phyloP scores from a whole-genome alignment of 2,329 filamentous ascomycete genomes.

The Phialophora macrospora region DNA sequence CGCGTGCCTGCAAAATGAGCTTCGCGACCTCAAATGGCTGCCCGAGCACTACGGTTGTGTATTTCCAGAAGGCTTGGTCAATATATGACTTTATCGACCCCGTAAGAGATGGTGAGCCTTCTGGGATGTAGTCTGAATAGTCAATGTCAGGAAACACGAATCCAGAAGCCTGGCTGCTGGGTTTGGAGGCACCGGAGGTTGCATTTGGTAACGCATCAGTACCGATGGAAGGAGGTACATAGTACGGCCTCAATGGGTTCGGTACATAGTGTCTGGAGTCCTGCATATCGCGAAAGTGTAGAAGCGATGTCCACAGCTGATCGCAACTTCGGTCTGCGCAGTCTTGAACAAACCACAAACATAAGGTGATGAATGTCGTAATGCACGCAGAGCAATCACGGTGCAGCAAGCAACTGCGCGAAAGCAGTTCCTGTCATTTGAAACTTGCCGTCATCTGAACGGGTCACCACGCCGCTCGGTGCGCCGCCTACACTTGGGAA shows the following conservation, averaged over 20 bases:
- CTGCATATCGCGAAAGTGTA: slow-evolving; percentile 25
- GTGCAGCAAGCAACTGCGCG: slow-evolving; percentile 2
- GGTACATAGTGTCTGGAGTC: slow-evolving; percentile 50
- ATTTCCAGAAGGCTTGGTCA: slow-evolving; percentile 89
- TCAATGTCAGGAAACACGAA: slow-evolving; percentile 77
- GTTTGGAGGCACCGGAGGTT: slow-evolving; percentile 41
- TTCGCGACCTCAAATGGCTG: slow-evolving; percentile 98
- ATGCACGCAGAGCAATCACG: slow-evolving; percentile 5
- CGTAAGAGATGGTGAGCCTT: slow-evolving; percentile 73
- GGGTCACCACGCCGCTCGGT: no score
- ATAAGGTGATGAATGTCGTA: slow-evolving; percentile 10
- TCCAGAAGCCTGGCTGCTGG: slow-evolving; percentile 49
- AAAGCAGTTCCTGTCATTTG: background rate
- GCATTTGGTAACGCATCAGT: slow-evolving; percentile 50
- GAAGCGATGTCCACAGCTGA: background rate
- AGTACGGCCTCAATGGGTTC: slow-evolving; percentile 66
- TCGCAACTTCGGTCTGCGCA: background rate
- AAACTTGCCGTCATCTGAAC: background rate
- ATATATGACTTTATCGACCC: slow-evolving; percentile 76
- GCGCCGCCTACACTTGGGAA: no score
- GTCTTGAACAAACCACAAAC: background rate
- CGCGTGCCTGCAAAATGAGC: slow-evolving; percentile 80
- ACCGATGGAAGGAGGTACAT: slow-evolving; percentile 69
- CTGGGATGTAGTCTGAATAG: slow-evolving; percentile 83
- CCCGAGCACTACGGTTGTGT: slow-evolving; percentile 82